Conservation (phyloP, 2,329 filamentous ascomycete genomes). For the Aspergillus vadensis region DNA sequence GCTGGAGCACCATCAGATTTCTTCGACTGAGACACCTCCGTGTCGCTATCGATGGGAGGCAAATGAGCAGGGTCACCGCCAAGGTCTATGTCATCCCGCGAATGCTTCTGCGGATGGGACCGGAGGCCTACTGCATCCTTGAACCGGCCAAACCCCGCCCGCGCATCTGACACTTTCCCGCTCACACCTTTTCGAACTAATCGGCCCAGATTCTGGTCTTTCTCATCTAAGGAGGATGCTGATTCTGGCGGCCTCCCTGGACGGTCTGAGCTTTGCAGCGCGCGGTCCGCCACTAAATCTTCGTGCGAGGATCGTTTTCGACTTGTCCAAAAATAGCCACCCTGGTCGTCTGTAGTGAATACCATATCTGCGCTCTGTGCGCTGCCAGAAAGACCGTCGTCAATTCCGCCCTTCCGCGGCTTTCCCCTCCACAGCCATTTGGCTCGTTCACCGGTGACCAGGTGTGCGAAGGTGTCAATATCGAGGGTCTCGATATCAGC, state of each 20-base stretch:
- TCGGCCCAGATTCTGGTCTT: conserved; percentile 56
- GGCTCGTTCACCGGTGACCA: conserved; percentile 76
- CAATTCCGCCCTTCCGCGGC: conserved; percentile 62
- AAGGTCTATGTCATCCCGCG: conserved; percentile 38
- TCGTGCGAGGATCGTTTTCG: conserved; percentile 46
- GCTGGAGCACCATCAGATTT: conserved; percentile 18
- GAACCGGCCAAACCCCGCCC: conserved; percentile 79
- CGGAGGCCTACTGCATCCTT: conserved; percentile 74
- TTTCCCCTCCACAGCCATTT: conserved; percentile 98
- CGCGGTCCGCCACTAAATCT: conserved; percentile 33
- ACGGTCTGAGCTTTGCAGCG: conserved; percentile 33
- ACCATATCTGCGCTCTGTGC: conserved; percentile 44
- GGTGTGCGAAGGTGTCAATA: conserved; percentile 76
- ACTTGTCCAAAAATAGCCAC: conserved; percentile 49
- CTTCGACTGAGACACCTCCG: conserved; percentile 21
- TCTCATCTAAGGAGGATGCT: conserved; percentile 36
- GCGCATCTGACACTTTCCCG: conserved; percentile 76
- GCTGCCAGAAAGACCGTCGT: conserved; percentile 25
- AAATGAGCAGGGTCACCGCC: conserved; percentile 32
- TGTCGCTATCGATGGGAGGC: conserved; percentile 33
- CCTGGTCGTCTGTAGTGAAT: conserved; percentile 49
- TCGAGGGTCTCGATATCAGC: conserved; percentile 91
- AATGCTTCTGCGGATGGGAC: conserved; percentile 43
- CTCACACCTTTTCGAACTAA: conserved; percentile 78
- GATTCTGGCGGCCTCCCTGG: conserved; percentile 34